Evolutionary conservation across 1,139 yeast species (phyloP).

Genomic region (Geotrichum aggregatum): DNA sequence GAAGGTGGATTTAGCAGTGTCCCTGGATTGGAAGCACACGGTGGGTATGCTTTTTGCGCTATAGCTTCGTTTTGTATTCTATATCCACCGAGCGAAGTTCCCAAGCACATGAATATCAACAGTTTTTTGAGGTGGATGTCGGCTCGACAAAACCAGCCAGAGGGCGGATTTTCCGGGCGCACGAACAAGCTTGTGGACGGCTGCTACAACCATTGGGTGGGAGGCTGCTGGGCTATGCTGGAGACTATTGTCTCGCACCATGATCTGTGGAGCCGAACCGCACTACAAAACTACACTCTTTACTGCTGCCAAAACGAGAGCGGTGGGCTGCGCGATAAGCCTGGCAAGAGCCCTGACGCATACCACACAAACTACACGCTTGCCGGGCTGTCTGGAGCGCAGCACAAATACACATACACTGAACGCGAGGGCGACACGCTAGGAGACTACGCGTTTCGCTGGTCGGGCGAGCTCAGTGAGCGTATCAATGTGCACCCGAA

Average conservation of each 20-base stretch:
- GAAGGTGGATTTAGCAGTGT: conserved; percentile 94
- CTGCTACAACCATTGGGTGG: conserved; percentile 95
- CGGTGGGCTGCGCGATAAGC: conserved; percentile 89
- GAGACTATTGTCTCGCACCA: conserved; percentile 46
- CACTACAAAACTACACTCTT: conserved; percentile 61
- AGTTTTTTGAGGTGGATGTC: conserved; percentile 55
- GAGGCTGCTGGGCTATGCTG: conserved; percentile 65
- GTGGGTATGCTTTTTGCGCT: conserved; percentile 93
- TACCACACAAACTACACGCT: conserved; percentile 88
- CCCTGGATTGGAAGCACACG: conserved; percentile 87
- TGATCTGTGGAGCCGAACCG: conserved; percentile 48
- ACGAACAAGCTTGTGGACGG: conserved; percentile 93
- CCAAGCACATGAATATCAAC: conserved; percentile 30
- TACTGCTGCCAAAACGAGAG: conserved; percentile 62
- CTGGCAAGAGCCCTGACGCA: conserved; percentile 73
- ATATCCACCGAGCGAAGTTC: conserved; percentile 38
- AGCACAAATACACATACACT: conserved; percentile 46
- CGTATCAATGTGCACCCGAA: conserved; percentile 22
- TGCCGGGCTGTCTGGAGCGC: conserved; percentile 70
- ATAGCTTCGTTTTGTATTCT: conserved; percentile 63
- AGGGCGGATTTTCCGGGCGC: conserved; percentile 87
- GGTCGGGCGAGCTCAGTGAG: conserved; percentile 28
- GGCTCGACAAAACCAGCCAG: conserved; percentile 62
- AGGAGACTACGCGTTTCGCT: conserved; percentile 33
- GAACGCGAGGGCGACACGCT: conserved; percentile 29